Evolutionary conservation across 2,329 filamentous ascomycete genomes (phyloP).

Genomic region (Pseudogymnoascus verrucosus): DNA sequence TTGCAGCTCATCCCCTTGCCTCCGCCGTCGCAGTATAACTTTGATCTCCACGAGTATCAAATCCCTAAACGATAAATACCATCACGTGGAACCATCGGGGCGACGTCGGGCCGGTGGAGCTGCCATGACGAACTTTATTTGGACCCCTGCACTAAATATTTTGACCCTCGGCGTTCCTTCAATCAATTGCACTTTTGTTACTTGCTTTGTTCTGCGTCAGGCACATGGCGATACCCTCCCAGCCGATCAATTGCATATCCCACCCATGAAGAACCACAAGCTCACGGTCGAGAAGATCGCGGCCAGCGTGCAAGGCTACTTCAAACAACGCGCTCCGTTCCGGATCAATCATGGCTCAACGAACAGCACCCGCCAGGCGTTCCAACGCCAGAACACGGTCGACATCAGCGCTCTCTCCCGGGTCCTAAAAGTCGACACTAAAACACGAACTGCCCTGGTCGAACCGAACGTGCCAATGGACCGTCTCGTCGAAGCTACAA

Average conservation of each 20-base stretch:
- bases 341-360: slow-evolving; percentile 51
- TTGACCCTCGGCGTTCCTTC: neutral
- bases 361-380: slow-evolving; percentile 41
- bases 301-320: slow-evolving; percentile 35
- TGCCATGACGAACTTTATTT: slow-evolving; percentile 5
- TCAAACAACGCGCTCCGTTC: slow-evolving; percentile 38
- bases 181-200: neutral
- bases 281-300: slow-evolving; percentile 37
- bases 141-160: neutral
- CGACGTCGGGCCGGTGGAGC: neutral
- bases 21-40: too few relatives aligned
- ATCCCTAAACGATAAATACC: neutral
- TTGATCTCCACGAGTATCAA: neutral
- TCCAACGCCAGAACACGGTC: slow-evolving; percentile 35
- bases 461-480: slow-evolving; percentile 67
- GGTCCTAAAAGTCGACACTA: slow-evolving; percentile 36
- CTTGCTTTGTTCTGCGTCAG: neutral
- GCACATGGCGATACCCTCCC: slow-evolving; percentile 1
- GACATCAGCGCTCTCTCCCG: slow-evolving; percentile 42
- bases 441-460: slow-evolving; percentile 41
- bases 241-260: neutral
- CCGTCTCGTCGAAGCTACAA: slow-evolving; percentile 47
- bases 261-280: slow-evolving; percentile 27
- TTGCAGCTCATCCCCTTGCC: neutral
- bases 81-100: neutral